Evolutionary conservation across 257 asterid genomes (phyloP).

Genomic region (Nicotiana paniculata): DNA sequence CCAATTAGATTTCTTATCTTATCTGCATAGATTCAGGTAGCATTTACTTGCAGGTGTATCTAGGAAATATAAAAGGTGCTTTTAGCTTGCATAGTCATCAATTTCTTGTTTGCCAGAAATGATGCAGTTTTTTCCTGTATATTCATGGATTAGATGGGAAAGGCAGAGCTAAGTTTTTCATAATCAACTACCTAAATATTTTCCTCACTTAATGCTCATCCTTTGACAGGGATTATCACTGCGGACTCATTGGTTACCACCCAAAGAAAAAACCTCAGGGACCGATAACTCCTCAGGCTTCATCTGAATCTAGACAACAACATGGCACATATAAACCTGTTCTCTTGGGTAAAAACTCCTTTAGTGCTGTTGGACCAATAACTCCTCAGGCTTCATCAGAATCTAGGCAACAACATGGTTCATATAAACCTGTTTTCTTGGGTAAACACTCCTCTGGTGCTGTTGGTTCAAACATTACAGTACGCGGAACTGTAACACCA

Average conservation of each 20-base stretch:
- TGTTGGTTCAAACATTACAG: constrained; percentile 20
- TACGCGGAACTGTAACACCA: constrained; percentile 21
- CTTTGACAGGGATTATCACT: constrained; percentile 61
- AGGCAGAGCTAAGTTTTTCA: not conserved
- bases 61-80: too few relatives aligned
- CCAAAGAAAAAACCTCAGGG: constrained; percentile 28
- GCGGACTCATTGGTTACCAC: constrained; percentile 73
- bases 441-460: constrained; percentile 25
- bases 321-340: constrained; percentile 42
- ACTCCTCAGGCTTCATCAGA: constrained; percentile 19
- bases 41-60: not conserved
- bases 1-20: not conserved
- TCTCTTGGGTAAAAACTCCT: constrained; percentile 27
- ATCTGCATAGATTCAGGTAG: not conserved
- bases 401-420: constrained; percentile 19
- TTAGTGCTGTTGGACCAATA: constrained; percentile 14
- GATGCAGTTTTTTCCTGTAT: not conserved
- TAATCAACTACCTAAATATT: not conserved
- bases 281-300: constrained; percentile 13
- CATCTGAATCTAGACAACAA: constrained; percentile 23
- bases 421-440: constrained; percentile 47
- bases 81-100: too few relatives aligned
- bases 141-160: not conserved
- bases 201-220: not conserved
- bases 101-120: too few relatives aligned